Conservation (phyloP, 345 rosid species). For the Erysimum cheiranthoides region DNA sequence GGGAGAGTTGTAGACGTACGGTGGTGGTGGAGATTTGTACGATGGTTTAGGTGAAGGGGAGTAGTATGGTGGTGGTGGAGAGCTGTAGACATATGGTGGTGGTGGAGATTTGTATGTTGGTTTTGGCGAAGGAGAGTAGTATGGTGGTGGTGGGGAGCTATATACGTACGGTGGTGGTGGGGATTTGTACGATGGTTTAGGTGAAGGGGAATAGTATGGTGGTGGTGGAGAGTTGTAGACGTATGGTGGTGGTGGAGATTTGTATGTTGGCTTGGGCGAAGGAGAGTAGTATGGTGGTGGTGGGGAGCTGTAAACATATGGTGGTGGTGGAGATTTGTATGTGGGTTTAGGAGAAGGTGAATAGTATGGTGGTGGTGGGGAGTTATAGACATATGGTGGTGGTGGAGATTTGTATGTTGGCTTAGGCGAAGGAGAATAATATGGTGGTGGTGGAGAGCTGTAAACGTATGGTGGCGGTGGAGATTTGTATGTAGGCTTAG, state of each 20-base stretch:
- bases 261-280: background rate
- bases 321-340: background rate
- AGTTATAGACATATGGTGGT: too few relatives aligned
- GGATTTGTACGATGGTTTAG: background rate
- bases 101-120: background rate
- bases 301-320: background rate
- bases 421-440: background rate
- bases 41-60: background rate
- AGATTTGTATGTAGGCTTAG: background rate
- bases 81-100: constrained; percentile 2
- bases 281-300: background rate
- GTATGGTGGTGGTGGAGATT: constrained; percentile 1
- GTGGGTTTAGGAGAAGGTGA: too few relatives aligned
- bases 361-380: too few relatives aligned
- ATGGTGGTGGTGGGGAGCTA: background rate
- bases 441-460: background rate
- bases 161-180: constrained; percentile 1
- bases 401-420: too few relatives aligned
- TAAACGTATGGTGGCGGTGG: background rate
- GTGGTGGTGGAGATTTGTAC: background rate
- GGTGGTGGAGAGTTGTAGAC: background rate
- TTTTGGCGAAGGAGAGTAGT: background rate
- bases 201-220: background rate
- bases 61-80: constrained; percentile 4
- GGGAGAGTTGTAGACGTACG: background rate